Base-by-base conservation (phyloP, 768 basidiomycete genomes). In the Candolleomyces efflorescens region DNA sequence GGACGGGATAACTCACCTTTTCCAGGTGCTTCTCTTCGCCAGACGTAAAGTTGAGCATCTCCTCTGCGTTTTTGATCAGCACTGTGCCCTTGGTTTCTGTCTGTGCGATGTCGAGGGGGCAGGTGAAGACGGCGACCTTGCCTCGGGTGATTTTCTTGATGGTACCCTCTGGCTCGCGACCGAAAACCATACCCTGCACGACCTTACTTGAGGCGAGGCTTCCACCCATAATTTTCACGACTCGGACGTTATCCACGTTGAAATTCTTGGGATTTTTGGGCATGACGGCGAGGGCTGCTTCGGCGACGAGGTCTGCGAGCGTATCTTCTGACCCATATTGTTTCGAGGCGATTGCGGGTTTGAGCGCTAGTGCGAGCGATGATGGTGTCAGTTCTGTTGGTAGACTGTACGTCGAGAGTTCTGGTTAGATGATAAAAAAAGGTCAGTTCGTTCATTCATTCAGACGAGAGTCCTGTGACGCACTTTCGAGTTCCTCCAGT, bases 61-160 rank as follows among this genome's bases (percentile, higher is more conserved):
- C 96, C 47, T 96, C 89, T 9, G 94, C 92, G 69, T 84, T 98
- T 71, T 94, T 92, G 65, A 99, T 82, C 48, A 99, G 81, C 11
- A 98, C 97, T 7, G 97, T 99, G 52, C 97, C 97, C 71, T 99
- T 99, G 17, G 97, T 99, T 73, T 99, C 97, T 5, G 97, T 98
- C 73, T 98, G 96, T 2, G 95, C 85, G 56, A 92, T 83, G 68
- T 98, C 97, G 59, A 99, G 79, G 1, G 91, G 89, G 60, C 86
- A 91, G 0, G 96, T 98, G 76, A 89, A 99, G 56, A 99, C 91
- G 2, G 90, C 96, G 36, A 99, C 96, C 74, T 98, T 98, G 47
- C 88, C 92, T 65, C 86, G 88, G 52, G 76, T 77, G 9, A 83
- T 86, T 66, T 93, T 93, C 75, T 94, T 94, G 56, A 97, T 69